Evolutionary conservation across 192 early-diverging fungal species (phyloP).

Genomic region (Rhizophagus prolifer): DNA sequence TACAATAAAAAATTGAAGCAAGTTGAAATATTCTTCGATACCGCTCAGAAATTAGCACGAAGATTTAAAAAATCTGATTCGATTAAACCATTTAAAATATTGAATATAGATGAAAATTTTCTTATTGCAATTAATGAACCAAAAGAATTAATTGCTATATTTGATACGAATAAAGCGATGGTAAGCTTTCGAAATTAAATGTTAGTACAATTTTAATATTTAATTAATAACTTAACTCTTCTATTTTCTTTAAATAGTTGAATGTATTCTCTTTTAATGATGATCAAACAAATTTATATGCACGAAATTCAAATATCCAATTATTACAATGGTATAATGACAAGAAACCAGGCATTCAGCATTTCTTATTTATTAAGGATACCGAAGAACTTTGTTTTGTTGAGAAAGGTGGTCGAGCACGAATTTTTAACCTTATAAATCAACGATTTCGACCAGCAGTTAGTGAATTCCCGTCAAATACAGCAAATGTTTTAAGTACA

Average conservation of each 20-base stretch:
- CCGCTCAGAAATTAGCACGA: not conserved
- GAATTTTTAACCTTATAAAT: slow-evolving; percentile 13
- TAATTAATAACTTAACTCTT: not conserved
- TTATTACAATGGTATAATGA: slow-evolving; percentile 17
- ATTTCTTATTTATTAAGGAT: slow-evolving; percentile 27
- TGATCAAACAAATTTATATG: not conserved
- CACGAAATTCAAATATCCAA: slow-evolving; percentile 13
- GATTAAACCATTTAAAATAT: not conserved
- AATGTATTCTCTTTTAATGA: slow-evolving; percentile 20
- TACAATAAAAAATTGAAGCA: not conserved
- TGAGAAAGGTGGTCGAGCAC: slow-evolving; percentile 9
- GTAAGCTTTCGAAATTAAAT: not conserved
- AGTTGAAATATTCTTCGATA: not conserved
- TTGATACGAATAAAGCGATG: not conserved
- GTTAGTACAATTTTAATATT: not conserved
- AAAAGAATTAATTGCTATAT: slow-evolving; percentile 25
- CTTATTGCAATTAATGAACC: slow-evolving; percentile 10
- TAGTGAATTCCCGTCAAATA: slow-evolving; percentile 8
- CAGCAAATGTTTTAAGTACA: not conserved
- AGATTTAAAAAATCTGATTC: not conserved
- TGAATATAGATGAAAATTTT: not conserved
- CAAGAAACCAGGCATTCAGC: not conserved
- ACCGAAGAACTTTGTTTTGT: slow-evolving; percentile 28
- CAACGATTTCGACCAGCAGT: slow-evolving; percentile 5
- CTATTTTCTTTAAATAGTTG: slow-evolving; percentile 1